phyloP scores from a whole-genome alignment of 306 rosid species.

The Cucurbita moschata region DNA sequence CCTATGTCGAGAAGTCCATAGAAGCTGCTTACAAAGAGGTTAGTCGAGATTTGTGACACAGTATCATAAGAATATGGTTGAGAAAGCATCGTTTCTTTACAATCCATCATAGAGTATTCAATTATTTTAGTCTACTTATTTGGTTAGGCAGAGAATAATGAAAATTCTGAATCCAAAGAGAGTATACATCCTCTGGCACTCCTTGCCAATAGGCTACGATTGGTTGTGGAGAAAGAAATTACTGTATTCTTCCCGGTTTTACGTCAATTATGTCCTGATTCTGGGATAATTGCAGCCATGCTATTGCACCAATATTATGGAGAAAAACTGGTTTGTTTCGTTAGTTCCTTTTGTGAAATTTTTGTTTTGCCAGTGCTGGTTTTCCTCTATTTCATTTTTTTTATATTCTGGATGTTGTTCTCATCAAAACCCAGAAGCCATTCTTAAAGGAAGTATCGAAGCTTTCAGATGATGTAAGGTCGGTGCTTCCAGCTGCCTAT shows the following conservation, averaged over 20 bases:
- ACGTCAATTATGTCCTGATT: slow-evolving; percentile 27
- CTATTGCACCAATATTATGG: slow-evolving; percentile 30
- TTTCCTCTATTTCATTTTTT: background rate
- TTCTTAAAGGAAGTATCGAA: slow-evolving; percentile 30
- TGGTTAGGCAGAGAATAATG: slow-evolving; percentile 23
- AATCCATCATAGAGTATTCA: background rate
- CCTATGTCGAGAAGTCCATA: slow-evolving; percentile 32
- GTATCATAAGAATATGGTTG: background rate
- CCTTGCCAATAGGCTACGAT: slow-evolving; percentile 37
- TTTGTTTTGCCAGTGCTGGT: background rate
- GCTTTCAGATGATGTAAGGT: slow-evolving; percentile 37
- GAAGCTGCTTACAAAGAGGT: slow-evolving; percentile 31
- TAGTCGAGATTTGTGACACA: background rate
- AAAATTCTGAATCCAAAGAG: slow-evolving; percentile 24
- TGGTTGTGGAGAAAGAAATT: slow-evolving; percentile 35
- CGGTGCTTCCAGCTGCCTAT: slow-evolving; percentile 36
- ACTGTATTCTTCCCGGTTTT: slow-evolving; percentile 28
- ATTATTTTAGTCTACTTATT: background rate
- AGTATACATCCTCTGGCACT: slow-evolving; percentile 32
- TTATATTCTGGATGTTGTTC: slow-evolving; percentile 1
- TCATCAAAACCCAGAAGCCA: slow-evolving; percentile 19
- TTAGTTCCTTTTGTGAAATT: background rate
- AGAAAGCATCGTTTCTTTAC: background rate
- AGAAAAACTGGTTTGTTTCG: slow-evolving; percentile 32
- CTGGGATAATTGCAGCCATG: slow-evolving; percentile 25